Evolutionary conservation across 306 rosid species (phyloP), one percentile per base, ranked within the genome.

Genomic region (Pyrus pyrifolia): DNA sequence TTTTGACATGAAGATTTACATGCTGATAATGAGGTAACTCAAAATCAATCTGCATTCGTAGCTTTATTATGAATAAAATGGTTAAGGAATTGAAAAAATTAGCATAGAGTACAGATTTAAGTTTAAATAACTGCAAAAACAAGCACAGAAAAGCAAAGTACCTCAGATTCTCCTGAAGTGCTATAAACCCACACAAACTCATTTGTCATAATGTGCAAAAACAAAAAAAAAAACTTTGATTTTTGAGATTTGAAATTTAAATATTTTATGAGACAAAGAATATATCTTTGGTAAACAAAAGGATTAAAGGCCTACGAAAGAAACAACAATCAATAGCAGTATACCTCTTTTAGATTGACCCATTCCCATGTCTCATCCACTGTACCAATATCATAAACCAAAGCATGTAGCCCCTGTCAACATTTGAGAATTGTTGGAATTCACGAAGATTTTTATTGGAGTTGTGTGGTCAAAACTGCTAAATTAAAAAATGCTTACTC

Each of bases 331-430:
- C 78, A 19, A 44, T 52, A 74, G 23, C n/a, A 51, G 68, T 67
- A 29, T 82, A 87, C 90, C 88, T 87, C 90, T 77, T 84, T 87
- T 66, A 87, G 82, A 79, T 87, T 78, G 59, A 87, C 87, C 89
- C 91, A 87, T 80, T 87, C 91, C 91, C 91, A 87, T 14, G 91
- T 87, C 77, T 87, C 91, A 19, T 80, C 71, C 53, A 75, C 61
- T 23, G 89, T 82, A 81, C 79, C 80, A 33, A 83, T 85, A 79
- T 87, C 91, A 79, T 87, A 87, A 52, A 87, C 91, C 80, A 87
- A 31, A 71, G 87, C 91, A 83, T 87, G 87, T 30, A 66, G 85
- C 23, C 87, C 87, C 91, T 87, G 82, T 15, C 65, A 80, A 75
- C 12, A 15, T 38, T 31, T 22, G 29, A 4, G 45, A 71, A 51